A percentile compares a stretch with the other conserved stretches of the same genome.
Evolutionary conservation across 345 rosid genomes (phyloP).

Genomic region (Eutrema japonicum): DNA sequence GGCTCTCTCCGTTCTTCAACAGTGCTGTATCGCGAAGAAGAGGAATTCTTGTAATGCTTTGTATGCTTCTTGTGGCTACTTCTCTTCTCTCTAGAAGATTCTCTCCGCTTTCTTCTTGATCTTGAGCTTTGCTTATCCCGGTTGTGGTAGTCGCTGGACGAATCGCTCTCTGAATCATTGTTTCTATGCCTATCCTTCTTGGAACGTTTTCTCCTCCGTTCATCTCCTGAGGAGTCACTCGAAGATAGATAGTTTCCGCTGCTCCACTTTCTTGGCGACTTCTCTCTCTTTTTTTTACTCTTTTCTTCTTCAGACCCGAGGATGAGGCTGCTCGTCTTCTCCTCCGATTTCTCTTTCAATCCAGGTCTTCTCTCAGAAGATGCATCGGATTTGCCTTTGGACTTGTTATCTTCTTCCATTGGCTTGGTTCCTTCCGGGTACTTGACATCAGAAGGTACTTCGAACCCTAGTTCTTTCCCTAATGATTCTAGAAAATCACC

Average conservation of each 20-base stretch:
- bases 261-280: slow-evolving; percentile 43
- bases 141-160: slow-evolving; percentile 50
- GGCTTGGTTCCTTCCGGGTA: slow-evolving; percentile 43
- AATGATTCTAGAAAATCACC: slow-evolving; percentile 91
- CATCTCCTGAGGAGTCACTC: slow-evolving; percentile 64
- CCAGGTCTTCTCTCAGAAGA: slow-evolving; percentile 37
- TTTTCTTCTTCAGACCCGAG: slow-evolving; percentile 62
- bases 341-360: slow-evolving; percentile 41
- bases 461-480: slow-evolving; percentile 95
- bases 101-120: slow-evolving; percentile 54
- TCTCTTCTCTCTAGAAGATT: slow-evolving; percentile 64
- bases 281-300: slow-evolving; percentile 50
- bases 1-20: slow-evolving; percentile 48
- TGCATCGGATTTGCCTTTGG: slow-evolving; percentile 38
- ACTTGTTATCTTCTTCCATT: slow-evolving; percentile 35
- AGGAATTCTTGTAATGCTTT: slow-evolving; percentile 56
- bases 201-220: slow-evolving; percentile 56
- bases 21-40: slow-evolving; percentile 48
- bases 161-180: slow-evolving; percentile 62
- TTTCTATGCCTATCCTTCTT: slow-evolving; percentile 50
- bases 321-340: slow-evolving; percentile 47
- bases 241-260: slow-evolving; percentile 26
- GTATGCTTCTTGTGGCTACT: slow-evolving; percentile 68
- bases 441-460: slow-evolving; percentile 78
- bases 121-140: slow-evolving; percentile 53